A percentile compares a stretch with the other conserved stretches of the same genome.
Conservation (phyloP, 2,329 filamentous ascomycete genomes). For the Cordyceps pruinosa region DNA sequence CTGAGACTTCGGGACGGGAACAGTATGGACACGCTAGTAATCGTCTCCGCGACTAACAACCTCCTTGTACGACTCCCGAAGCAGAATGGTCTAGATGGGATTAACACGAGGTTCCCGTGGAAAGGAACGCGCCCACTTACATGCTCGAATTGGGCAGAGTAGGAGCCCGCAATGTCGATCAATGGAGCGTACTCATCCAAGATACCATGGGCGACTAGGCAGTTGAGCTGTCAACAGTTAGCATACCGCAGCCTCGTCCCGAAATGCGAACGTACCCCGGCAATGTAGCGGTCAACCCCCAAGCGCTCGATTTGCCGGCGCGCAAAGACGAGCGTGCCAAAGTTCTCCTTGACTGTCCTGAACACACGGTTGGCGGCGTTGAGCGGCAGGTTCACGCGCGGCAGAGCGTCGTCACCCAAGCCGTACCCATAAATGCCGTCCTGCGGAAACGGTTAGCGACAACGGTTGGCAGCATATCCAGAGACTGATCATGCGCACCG, state of each 20-base stretch:
- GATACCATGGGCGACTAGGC: slow-evolving; percentile 48
- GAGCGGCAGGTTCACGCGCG: slow-evolving; percentile 32
- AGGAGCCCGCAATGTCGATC: slow-evolving; percentile 51
- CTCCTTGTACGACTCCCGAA: slow-evolving; percentile 40
- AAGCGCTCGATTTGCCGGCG: slow-evolving; percentile 57
- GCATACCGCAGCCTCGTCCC: accelerated
- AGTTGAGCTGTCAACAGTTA: slow-evolving; percentile 40
- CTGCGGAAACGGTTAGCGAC: background rate
- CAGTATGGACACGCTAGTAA: slow-evolving; percentile 31
- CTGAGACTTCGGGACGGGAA: background rate
- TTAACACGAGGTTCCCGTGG: slow-evolving; percentile 5
- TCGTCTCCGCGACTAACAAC: slow-evolving; percentile 46
- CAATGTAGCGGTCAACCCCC: slow-evolving; percentile 51
- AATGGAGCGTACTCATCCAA: slow-evolving; percentile 51
- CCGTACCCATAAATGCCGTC: slow-evolving; percentile 47
- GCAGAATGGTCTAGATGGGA: slow-evolving; percentile 36
- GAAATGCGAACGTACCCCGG: slow-evolving; percentile 38
- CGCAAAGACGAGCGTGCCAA: slow-evolving; percentile 55
- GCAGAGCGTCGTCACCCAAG: slow-evolving; percentile 30
- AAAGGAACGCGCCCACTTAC: slow-evolving; percentile 19
- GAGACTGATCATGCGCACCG: slow-evolving; percentile 16
- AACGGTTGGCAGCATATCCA: slow-evolving; percentile 14
- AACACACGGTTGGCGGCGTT: slow-evolving; percentile 49
- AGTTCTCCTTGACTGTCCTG: slow-evolving; percentile 54
- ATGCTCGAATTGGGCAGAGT: slow-evolving; percentile 59